Percentiles rank a stretch among this genome's conserved stretches.
Conservation (phyloP, 148 eudicot species). For the Salicornia ramosissima region DNA sequence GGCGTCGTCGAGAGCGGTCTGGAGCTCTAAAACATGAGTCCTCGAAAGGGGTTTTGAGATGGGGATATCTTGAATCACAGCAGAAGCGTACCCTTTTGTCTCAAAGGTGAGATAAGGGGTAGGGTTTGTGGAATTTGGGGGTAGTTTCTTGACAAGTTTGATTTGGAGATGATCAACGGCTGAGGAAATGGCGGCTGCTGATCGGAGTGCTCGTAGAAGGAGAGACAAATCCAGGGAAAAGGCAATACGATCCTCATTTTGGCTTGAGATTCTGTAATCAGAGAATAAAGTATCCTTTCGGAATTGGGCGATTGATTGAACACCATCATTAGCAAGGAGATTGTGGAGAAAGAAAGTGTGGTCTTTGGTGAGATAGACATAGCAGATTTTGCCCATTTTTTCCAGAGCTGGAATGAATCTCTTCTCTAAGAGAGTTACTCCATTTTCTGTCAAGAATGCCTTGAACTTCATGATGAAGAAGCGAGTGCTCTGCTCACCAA, state of each 20-base stretch:
- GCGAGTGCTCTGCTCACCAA: constrained; percentile 13
- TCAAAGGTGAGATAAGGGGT: constrained; percentile 79
- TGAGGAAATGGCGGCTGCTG: constrained; percentile 55
- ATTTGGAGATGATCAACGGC: constrained; percentile 49
- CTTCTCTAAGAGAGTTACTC: constrained; percentile 65
- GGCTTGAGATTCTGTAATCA: constrained; percentile 73
- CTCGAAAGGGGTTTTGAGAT: constrained; percentile 88
- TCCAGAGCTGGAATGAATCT: constrained; percentile 78
- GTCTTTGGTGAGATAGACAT: constrained; percentile 66
- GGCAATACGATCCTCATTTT: constrained; percentile 72
- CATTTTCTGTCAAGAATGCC: constrained; percentile 76
- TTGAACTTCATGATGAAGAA: constrained; percentile 71
- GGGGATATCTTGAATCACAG: constrained; percentile 89
- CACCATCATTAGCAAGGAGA: constrained; percentile 55
- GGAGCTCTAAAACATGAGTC: constrained; percentile 63
- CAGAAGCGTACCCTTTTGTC: constrained; percentile 73
- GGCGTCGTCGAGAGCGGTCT: constrained; percentile 59
- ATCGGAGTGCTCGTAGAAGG: constrained; percentile 79
- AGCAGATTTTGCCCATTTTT: constrained; percentile 72
- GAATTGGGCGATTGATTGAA: constrained; percentile 82
- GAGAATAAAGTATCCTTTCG: constrained; percentile 60
- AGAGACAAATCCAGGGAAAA: constrained; percentile 75
- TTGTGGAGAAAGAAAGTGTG: constrained; percentile 85
- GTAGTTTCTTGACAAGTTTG: constrained; percentile 82
- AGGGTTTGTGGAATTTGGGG: constrained; percentile 60